A percentile compares a stretch with the other conserved stretches of the same genome.
Conservation (phyloP, 805 yeast species). For the Yarrowia porcina region DNA sequence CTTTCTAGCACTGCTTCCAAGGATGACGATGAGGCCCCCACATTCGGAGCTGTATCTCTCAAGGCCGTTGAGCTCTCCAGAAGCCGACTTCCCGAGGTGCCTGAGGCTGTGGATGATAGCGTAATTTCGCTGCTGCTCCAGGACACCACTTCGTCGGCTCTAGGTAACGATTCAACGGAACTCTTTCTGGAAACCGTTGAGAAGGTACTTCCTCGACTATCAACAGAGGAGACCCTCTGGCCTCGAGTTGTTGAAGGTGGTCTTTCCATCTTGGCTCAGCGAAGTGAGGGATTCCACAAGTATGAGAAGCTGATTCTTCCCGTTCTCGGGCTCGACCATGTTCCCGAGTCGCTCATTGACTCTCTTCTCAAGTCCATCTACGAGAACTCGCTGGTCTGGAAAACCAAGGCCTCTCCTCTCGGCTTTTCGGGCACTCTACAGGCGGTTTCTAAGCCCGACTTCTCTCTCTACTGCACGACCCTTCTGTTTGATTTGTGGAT, state of each 20-base stretch:
- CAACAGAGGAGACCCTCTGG: constrained; percentile 8
- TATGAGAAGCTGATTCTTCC: constrained; percentile 9
- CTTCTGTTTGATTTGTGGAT: constrained; percentile 1
- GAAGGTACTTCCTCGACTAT: constrained; percentile 19
- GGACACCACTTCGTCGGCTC: not conserved
- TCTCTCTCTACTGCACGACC: constrained; percentile 8
- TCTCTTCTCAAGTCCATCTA: not conserved
- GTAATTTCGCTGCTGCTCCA: not conserved
- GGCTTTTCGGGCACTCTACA: constrained; percentile 12
- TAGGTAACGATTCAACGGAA: not conserved
- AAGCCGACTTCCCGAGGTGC: constrained; percentile 13
- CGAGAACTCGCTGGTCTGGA: constrained; percentile 22
- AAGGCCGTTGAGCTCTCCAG: constrained; percentile 13
- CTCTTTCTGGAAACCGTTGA: constrained; percentile 6
- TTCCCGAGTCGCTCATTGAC: constrained; percentile 8
- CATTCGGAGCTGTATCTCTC: constrained; percentile 3
- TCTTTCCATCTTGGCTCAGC: not conserved
- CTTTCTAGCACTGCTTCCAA: not conserved
- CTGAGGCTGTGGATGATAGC: constrained; percentile 8
- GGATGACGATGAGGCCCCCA: not conserved
- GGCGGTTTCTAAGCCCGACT: constrained; percentile 9
- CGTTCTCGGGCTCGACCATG: constrained; percentile 8
- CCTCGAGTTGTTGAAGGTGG: constrained; percentile 15
- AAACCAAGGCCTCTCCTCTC: not conserved
- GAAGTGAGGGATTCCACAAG: constrained; percentile 14